Evolutionary conservation across 1,284 basidiomycete species (phyloP).

Genomic region (Cystobasidiaceae sp.): DNA sequence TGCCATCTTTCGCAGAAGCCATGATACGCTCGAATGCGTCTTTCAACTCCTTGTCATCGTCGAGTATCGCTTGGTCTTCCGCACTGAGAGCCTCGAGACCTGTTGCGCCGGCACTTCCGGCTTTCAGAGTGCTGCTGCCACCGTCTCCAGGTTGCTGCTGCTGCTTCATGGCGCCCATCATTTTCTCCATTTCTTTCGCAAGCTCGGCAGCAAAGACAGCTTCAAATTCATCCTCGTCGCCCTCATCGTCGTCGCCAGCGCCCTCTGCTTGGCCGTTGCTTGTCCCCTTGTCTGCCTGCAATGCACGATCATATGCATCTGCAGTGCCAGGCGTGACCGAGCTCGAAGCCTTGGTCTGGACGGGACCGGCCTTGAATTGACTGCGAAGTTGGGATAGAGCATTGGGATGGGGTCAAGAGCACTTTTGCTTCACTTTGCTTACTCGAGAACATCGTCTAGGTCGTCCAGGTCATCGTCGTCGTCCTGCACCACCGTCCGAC

Average conservation of each 20-base stretch:
- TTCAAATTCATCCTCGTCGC: conserved; percentile 30
- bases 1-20: neutral
- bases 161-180: conserved; percentile 7
- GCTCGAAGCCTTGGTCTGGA: neutral
- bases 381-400: neutral
- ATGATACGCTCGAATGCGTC: conserved; percentile 29
- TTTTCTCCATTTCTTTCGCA: conserved; percentile 32
- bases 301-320: conserved; percentile 22
- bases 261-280: neutral
- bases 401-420: neutral
- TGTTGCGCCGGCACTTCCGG: conserved; percentile 15
- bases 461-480: conserved; percentile 34
- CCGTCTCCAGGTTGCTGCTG: neutral
- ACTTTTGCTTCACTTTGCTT: neutral
- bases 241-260: conserved; percentile 3
- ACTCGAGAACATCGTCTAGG: conserved; percentile 31
- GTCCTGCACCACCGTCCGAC: conserved; percentile 1
- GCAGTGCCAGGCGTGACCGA: neutral
- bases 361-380: conserved; percentile 15
- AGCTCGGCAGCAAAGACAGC: conserved; percentile 29
- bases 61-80: neutral
- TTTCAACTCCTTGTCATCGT: conserved; percentile 23
- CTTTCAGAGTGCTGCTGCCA: neutral
- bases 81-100: neutral
- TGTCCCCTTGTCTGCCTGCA: neutral